Percentiles rank a stretch among this genome's conserved stretches.
These are phyloP conservation scores for Fusarium setosum DNA, from an alignment of 2,329 filamentous ascomycete species.

Conservation along the genomic window DNA sequence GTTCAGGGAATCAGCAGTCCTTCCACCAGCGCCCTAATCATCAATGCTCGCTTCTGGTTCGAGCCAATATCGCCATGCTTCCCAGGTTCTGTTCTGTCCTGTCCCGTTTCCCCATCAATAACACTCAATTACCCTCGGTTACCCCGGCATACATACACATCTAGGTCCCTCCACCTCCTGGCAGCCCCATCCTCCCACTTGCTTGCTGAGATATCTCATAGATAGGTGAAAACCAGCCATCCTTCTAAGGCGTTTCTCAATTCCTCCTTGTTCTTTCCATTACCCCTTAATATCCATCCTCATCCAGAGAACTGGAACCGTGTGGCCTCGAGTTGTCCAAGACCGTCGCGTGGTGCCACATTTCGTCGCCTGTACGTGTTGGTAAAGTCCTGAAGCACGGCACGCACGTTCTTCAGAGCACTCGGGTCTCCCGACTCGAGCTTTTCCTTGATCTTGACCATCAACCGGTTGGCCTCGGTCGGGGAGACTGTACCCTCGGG, in stretches of 20 bases:
- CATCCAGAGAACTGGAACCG: conserved; percentile 81
- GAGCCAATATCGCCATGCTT: conserved; percentile 26
- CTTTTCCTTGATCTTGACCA: conserved; percentile 83
- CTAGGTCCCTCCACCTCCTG: conserved; percentile 24
- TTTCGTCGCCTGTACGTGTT: conserved; percentile 94
- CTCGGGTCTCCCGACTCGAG: conserved; percentile 72
- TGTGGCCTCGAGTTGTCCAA: conserved; percentile 87
- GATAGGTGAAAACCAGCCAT: conserved; percentile 2
- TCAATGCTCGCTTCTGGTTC: conserved; percentile 21
- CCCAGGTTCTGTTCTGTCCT: conserved; percentile 14
- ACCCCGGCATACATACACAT: conserved; percentile 32
- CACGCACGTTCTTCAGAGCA: conserved; percentile 80
- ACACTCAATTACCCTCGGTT: conserved; percentile 40
- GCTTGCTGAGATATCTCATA: conserved; percentile 8
- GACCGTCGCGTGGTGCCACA: conserved; percentile 91
- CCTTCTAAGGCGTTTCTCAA: not conserved
- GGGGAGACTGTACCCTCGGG: conserved; percentile 84
- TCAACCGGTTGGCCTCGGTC: conserved; percentile 82
- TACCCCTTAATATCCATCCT: conserved; percentile 8
- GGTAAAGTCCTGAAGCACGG: conserved; percentile 94
- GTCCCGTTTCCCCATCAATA: conserved; percentile 27
- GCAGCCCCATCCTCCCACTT: conserved; percentile 6
- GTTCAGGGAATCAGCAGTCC: not conserved
- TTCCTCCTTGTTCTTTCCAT: not conserved
- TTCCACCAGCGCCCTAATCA: conserved; percentile 4